Evolutionary conservation across 2,329 filamentous ascomycete genomes (phyloP).

Genomic region (Penicillium sp.): DNA sequence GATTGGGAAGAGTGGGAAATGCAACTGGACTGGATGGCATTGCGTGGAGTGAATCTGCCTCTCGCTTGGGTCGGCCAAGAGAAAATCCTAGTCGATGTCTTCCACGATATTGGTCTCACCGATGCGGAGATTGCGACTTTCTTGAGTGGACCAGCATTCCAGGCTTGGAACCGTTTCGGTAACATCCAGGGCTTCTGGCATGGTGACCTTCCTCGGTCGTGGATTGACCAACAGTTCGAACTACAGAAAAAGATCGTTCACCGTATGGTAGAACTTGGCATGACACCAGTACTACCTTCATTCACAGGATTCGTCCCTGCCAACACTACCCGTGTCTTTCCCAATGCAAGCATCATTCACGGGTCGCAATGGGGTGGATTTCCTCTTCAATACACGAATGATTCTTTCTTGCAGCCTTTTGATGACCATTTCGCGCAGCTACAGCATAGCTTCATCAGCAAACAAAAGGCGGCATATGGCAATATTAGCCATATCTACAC

Average conservation of each 20-base stretch:
- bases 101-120: slow-evolving; percentile 51
- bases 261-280: slow-evolving; percentile 58
- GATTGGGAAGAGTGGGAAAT: slow-evolving; percentile 59
- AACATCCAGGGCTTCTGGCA: slow-evolving; percentile 59
- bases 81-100: slow-evolving; percentile 55
- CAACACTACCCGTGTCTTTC: slow-evolving; percentile 46
- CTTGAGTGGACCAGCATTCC: slow-evolving; percentile 57
- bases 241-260: slow-evolving; percentile 55
- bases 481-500: slow-evolving; percentile 56
- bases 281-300: slow-evolving; percentile 56
- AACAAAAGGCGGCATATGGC: slow-evolving; percentile 53
- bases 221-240: slow-evolving; percentile 54
- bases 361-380: slow-evolving; percentile 52
- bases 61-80: slow-evolving; percentile 59
- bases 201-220: slow-evolving; percentile 48
- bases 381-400: slow-evolving; percentile 48
- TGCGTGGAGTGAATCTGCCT: slow-evolving; percentile 57
- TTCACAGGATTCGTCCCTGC: slow-evolving; percentile 57
- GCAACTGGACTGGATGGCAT: slow-evolving; percentile 58
- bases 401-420: slow-evolving; percentile 53
- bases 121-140: slow-evolving; percentile 52
- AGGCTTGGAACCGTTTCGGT: slow-evolving; percentile 60
- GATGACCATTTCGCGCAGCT: slow-evolving; percentile 50
- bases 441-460: slow-evolving; percentile 52
- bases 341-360: slow-evolving; percentile 50